Base-by-base conservation (phyloP, 768 basidiomycete genomes). In the Phylloporus arenicola region DNA sequence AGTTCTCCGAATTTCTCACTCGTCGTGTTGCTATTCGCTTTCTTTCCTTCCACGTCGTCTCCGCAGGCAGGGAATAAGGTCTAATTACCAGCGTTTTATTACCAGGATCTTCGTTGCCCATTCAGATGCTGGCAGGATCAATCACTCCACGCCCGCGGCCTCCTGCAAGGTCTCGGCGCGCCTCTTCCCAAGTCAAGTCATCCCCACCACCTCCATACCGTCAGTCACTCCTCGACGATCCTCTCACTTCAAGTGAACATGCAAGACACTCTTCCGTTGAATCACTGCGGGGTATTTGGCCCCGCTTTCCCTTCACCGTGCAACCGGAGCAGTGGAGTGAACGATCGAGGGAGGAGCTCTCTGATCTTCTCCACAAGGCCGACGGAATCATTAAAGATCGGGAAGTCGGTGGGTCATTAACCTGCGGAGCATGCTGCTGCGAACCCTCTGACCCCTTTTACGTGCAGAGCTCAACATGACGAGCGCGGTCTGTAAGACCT, bases 361-460 rank as follows among this genome's bases (percentile, higher is more conserved):
- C 82, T 4, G 76, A 77, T 38, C 72, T 92, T 38, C 75, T 92
- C 31, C 68, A 81, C 40, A 82, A 83, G 63, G 90, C 88, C 0
- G 84, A 86, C 55, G 80, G 72, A 52, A 72, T 91, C 43, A 90
- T 92, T 56, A 84, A 81, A 63, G 81, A 83, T 51, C 75, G 89
- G 34, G 88, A 88, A 69, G 78, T 77, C 55, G 88, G 90, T 87
- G 63, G 44, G 82, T 55, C 12, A n/a, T 25, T 52, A 17, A 30
- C 46, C 41, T 51, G 39, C 24, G 20, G 25, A 29, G 43, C 33
- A 34, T 16, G 27, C 19, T 33, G 27, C 24, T 30, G 34, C 40
- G 45, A 50, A 51, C 38, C 50, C 50, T 55, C 38, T 55, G 51
- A 52, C 49, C 30, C 20, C 48, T 51, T 82, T 12, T 24, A 14